Conservation (phyloP, 805 yeast species). For the Barnettozyma vustinii region DNA sequence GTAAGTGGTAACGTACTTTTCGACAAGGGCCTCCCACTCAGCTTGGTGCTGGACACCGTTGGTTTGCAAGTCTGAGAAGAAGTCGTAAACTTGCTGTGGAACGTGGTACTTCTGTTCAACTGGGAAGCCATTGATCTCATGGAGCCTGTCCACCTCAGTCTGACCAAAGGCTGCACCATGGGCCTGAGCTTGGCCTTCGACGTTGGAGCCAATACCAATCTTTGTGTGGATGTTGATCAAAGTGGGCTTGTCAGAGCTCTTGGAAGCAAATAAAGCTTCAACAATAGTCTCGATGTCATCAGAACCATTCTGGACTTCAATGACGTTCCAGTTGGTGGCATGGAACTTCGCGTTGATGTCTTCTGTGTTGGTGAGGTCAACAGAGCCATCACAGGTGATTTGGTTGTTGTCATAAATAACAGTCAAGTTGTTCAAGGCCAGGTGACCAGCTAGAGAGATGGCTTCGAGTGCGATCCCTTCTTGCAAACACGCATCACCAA, state of each 20-base stretch:
- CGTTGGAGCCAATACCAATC: constrained; percentile 30
- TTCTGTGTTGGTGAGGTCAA: constrained; percentile 31
- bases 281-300: constrained; percentile 1
- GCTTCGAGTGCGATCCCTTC: constrained; percentile 38
- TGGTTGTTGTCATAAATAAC: constrained; percentile 35
- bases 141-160: constrained; percentile 24
- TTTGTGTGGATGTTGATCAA: constrained; percentile 30
- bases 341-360: constrained; percentile 28
- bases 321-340: constrained; percentile 33
- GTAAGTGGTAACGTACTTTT: background rate
- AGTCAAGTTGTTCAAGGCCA: constrained; percentile 23
- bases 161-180: constrained; percentile 21
- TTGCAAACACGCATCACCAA: constrained; percentile 38
- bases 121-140: constrained; percentile 16
- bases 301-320: constrained; percentile 31
- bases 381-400: constrained; percentile 33
- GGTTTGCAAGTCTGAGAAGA: constrained; percentile 22
- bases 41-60: constrained; percentile 1
- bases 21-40: background rate
- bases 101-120: constrained; percentile 21
- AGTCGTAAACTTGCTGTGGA: constrained; percentile 27
- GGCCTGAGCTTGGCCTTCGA: constrained; percentile 30
- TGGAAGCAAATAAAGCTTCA: background rate
- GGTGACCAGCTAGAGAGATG: constrained; percentile 35
- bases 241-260: constrained; percentile 31